Percentiles rank a stretch among this genome's conserved stretches.
These are phyloP conservation scores for Carallia pectinifolia DNA, from an alignment of 345 rosid species.

Conservation along the genomic window DNA sequence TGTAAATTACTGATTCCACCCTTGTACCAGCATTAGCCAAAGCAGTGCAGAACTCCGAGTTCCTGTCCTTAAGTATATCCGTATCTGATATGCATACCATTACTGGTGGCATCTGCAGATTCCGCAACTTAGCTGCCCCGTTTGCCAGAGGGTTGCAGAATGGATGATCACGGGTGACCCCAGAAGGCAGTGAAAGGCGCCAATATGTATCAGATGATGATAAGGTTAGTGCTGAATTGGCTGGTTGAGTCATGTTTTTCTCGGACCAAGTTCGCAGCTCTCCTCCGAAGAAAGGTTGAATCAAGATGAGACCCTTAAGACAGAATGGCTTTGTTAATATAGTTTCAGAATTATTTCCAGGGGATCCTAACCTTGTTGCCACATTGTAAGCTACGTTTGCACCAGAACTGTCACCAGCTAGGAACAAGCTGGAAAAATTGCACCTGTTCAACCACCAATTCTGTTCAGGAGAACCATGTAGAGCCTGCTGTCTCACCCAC, in stretches of 20 bases:
- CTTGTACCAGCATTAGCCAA: conserved; percentile 51
- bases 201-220: conserved; percentile 27
- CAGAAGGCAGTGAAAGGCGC: conserved; percentile 25
- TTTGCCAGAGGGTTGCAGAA: conserved; percentile 25
- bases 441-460: conserved; percentile 27
- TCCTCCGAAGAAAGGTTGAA: conserved; percentile 31
- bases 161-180: conserved; percentile 30
- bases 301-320: conserved; percentile 21
- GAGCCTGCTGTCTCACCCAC: conserved; percentile 23
- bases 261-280: conserved; percentile 26
- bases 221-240: conserved; percentile 26
- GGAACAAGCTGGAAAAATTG: conserved; percentile 14
- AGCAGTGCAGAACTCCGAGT: conserved; percentile 51
- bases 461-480: conserved; percentile 26
- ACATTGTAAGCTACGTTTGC: conserved; percentile 31
- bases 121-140: conserved; percentile 11
- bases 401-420: conserved; percentile 31
- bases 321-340: conserved; percentile 13
- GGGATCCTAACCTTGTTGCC: conserved; percentile 14
- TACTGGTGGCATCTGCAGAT: conserved; percentile 6
- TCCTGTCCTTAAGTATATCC: conserved; percentile 62
- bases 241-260: conserved; percentile 12
- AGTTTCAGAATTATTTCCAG: conserved; percentile 1
- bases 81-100: conserved; percentile 29
- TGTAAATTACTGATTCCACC: conserved; percentile 52